Evolutionary conservation across 73 alveolate species (phyloP).

Genomic region (Tetrahymena borealis): DNA sequence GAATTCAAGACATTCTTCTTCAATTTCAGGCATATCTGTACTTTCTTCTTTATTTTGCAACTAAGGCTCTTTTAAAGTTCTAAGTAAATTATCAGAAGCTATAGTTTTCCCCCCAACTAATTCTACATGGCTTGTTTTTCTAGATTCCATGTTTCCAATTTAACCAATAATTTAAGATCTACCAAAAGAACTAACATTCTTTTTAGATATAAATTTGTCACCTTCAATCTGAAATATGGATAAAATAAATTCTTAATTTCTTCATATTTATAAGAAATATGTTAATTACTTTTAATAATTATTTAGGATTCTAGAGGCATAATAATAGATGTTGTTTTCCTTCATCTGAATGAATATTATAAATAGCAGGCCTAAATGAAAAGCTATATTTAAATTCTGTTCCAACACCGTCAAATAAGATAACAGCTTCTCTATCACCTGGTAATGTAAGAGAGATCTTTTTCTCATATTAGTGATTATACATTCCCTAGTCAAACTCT

Average conservation of each 20-base stretch:
- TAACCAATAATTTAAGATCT: not conserved
- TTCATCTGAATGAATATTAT: not conserved
- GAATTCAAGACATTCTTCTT: not conserved
- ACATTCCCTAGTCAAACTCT: not conserved
- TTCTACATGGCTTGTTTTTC: not conserved
- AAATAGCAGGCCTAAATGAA: not conserved
- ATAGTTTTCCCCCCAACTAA: not conserved
- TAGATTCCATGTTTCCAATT: not conserved
- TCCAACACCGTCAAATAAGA: not conserved
- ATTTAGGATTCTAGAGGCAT: not conserved
- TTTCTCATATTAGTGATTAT: not conserved
- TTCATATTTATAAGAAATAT: not conserved
- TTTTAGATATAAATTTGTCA: not conserved
- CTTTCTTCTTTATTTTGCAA: not conserved
- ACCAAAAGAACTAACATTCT: not conserved
- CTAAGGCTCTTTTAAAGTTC: not conserved
- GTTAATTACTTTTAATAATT: not conserved
- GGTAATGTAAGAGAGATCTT: not conserved
- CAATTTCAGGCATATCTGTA: not conserved
- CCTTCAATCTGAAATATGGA: not conserved
- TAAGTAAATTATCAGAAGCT: not conserved
- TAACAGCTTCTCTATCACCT: not conserved
- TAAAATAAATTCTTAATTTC: not conserved
- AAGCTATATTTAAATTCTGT: not conserved
- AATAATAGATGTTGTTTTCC: not conserved